These are phyloP conservation scores for Hypoxylon rubiginosum DNA, from an alignment of 2,329 filamentous ascomycete species.

Conservation along the genomic window DNA sequence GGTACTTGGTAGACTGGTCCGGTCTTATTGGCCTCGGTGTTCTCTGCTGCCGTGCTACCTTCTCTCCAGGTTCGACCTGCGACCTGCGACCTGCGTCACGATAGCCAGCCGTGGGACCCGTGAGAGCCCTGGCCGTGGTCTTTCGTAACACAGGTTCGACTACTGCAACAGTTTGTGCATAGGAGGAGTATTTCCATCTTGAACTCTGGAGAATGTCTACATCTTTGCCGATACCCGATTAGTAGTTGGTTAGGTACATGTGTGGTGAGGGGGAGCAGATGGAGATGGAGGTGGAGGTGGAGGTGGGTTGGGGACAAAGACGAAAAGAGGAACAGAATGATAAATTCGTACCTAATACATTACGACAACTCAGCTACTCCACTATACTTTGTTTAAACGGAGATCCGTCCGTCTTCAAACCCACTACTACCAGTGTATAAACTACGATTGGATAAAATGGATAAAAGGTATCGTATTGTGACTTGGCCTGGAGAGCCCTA, in stretches of 20 bases:
- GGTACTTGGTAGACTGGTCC: conserved; percentile 21
- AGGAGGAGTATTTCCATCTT: conserved; percentile 8
- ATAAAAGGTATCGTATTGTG: conserved; percentile 25
- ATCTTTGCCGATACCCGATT: conserved; percentile 30
- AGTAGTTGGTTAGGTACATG: conserved; percentile 10
- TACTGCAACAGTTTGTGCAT: conserved; percentile 16
- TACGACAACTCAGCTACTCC: conserved; percentile 33
- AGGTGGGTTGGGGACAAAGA: conserved; percentile 4
- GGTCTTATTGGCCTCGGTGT: conserved; percentile 21
- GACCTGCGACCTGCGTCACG: conserved; percentile 39
- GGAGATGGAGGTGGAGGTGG: no score
- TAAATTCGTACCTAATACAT: conserved; percentile 1
- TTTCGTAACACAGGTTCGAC: conserved; percentile 20
- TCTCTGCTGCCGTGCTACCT: conserved; percentile 35
- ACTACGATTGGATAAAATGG: no score
- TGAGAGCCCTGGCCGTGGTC: conserved; percentile 20
- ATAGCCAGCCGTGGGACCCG: conserved; percentile 27
- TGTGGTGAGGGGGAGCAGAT: neutral
- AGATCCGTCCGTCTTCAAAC: conserved; percentile 1
- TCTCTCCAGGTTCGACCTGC: conserved; percentile 36
- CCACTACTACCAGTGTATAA: no score
- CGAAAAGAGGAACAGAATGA: conserved; percentile 7
- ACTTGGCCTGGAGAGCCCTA: conserved; percentile 16
- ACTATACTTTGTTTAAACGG: conserved; percentile 19
- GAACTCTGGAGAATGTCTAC: neutral